Base-by-base conservation (phyloP, 2,329 filamentous ascomycete genomes). In the Magnaporthiopsis poae region DNA sequence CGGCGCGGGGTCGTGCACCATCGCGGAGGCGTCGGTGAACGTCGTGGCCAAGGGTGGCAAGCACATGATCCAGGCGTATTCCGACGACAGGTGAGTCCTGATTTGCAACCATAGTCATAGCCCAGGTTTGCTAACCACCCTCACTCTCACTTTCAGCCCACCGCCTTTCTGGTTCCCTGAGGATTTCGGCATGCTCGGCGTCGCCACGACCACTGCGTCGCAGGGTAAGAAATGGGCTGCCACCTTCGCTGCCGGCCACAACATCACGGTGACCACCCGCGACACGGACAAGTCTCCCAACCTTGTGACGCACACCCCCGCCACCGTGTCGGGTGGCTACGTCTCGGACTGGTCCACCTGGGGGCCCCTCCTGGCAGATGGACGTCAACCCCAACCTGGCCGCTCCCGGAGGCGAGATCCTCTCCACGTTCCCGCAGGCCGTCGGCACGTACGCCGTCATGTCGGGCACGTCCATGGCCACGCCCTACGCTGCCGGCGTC, bases 11-110 rank as follows among this genome's bases (percentile, higher is more conserved):
- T 80, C 75, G 8, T 89, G 86, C 73, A 79, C 79, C 0, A 87
- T 86, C 67, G 76, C 78, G 1, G 70, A 78, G 13, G 88, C 89
- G 76, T 80, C 80, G 1, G 72, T 76, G 60, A 84, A 86, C 67
- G 82, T 83, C 5, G 81, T 77, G 2, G 79, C 77, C 5, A 79
- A 79, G 64, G 86, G 87, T 13, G 87, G 85, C 63, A 81, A 83
- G 72, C 86, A 88, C 69, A 75, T 89, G 65, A 75, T 89, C 69
- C 77, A 87, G 71, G 89, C 88, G 75, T 87, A 74, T 0, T 76
- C 79, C 33, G 71, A 73, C 60, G 72, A 72, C 13, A 67, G 69
- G 3, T 70, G 71, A 0, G 69, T 70, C 27, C 27, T 27, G 27
- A 27, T 39, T 12, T 15, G 5, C 76, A 39, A 71, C 82, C 5